Conservation (phyloP, 331 rosid species). For the Acacia pycnantha region DNA sequence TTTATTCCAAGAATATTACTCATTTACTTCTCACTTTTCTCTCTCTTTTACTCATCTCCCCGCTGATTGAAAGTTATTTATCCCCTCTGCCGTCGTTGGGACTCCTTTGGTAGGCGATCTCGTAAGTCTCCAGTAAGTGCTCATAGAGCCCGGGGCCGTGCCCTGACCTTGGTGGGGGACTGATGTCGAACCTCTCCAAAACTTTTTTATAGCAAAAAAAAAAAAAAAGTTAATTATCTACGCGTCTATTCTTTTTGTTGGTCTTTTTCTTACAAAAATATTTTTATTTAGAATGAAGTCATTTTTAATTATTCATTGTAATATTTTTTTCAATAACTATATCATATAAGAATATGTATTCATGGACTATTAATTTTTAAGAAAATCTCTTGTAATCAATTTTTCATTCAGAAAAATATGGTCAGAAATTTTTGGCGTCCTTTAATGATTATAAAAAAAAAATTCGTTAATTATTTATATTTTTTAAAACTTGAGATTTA, state of each 20-base stretch:
- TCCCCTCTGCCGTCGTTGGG: too few relatives aligned
- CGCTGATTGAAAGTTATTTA: constrained; percentile 4
- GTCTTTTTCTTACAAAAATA: neutral
- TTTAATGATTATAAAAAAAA: neutral
- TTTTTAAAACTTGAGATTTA: too few relatives aligned
- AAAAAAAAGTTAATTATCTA: neutral
- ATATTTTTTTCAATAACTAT: neutral
- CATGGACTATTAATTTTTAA: neutral
- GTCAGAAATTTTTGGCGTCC: neutral
- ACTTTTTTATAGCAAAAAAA: too few relatives aligned
- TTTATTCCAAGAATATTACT: neutral
- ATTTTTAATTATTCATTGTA: neutral
- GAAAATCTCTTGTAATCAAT: neutral
- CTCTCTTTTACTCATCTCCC: neutral
- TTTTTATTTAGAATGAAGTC: neutral
- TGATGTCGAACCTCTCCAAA: too few relatives aligned
- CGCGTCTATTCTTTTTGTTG: neutral
- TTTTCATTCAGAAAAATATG: neutral
- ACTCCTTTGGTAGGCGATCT: too few relatives aligned
- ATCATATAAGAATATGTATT: neutral
- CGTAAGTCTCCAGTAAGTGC: too few relatives aligned
- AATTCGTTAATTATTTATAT: too few relatives aligned
- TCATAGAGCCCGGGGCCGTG: too few relatives aligned
- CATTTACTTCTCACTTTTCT: neutral
- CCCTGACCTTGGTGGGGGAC: too few relatives aligned